Evolutionary conservation across 225 moss, liverwort and hornwort genomes (phyloP), one percentile per base, ranked within the genome.

Genomic region (Physcomitrellopsis africana): DNA sequence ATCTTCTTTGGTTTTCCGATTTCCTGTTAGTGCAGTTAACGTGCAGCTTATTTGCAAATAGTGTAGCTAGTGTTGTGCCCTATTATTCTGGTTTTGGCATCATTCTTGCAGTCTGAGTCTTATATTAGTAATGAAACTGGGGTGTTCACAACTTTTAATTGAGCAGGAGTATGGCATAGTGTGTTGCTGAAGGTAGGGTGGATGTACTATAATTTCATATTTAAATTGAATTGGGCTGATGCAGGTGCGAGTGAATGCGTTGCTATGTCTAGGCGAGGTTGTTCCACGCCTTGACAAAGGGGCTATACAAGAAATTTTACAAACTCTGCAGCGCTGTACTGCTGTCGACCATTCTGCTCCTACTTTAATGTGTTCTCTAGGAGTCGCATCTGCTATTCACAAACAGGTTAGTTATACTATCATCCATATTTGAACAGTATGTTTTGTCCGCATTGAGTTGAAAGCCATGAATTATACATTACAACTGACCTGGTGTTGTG

Each of bases 261-360:
- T 90, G n/a, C 60, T 90, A 13, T 90, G 90, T 51, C 75, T 90
- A 7, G 90, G 90, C n/a, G 90, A 90, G 66, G 85, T 90, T 49
- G 90, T 90, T 3, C 90, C 85, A 78, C 83, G 87, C 8, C 82
- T 90, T 6, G 90, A 90, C 83, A 90, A 83, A 72, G 57, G 65
- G 63, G 87, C 85, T 43, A 85, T 85, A 13, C 56, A 81, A 13
- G 90, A 90, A 15, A 87, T 90, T 41, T 51, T 90, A 48, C 81
- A 81, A 55, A 90, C 90, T 9, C 49, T 90, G 63, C 83, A 90
- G 60, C 85, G 87, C 19, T 90, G 90, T 51, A 87, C 90, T 68
- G 87, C 87, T 80, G 90, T 90, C 80, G 90, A 90, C 62, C 90
- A 83, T 63, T 80, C 90, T 56, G 87, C 90, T 76, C 90, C 90